Conservation (phyloP, 345 rosid genomes). For the Heritiera littoralis region DNA sequence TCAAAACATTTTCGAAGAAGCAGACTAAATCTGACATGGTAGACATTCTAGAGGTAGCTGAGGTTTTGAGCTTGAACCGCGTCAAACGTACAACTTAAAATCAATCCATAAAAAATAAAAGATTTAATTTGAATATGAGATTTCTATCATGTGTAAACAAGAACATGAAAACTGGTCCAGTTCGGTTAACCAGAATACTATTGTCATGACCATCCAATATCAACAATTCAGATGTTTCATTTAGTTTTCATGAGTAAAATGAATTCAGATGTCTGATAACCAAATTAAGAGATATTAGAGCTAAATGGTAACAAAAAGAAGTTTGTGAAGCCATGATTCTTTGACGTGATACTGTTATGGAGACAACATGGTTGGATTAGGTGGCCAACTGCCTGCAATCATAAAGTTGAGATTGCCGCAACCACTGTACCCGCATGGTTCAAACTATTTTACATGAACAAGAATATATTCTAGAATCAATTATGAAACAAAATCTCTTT, state of each 20-base stretch:
- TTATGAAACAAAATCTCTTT: background rate
- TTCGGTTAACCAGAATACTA: background rate
- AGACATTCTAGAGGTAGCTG: background rate
- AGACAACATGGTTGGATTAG: slow-evolving; percentile 30
- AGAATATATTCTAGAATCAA: background rate
- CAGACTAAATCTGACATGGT: background rate
- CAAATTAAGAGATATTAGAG: background rate
- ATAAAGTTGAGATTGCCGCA: background rate
- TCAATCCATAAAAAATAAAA: too few relatives aligned
- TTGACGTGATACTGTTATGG: background rate
- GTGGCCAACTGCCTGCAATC: slow-evolving; percentile 35
- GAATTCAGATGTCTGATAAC: background rate
- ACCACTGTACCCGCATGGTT: slow-evolving; percentile 40
- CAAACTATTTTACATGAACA: slow-evolving; percentile 18
- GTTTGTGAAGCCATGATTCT: background rate
- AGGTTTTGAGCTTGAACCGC: background rate
- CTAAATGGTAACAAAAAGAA: background rate
- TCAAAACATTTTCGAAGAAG: background rate
- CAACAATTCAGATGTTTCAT: background rate
- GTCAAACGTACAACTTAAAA: too few relatives aligned
- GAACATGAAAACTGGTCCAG: too few relatives aligned
- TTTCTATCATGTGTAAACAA: too few relatives aligned
- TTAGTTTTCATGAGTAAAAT: background rate
- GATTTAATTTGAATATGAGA: too few relatives aligned
- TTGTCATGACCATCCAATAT: background rate